Evolutionary conservation across 306 rosid species (phyloP).

Genomic region (Vigna trinervia): DNA sequence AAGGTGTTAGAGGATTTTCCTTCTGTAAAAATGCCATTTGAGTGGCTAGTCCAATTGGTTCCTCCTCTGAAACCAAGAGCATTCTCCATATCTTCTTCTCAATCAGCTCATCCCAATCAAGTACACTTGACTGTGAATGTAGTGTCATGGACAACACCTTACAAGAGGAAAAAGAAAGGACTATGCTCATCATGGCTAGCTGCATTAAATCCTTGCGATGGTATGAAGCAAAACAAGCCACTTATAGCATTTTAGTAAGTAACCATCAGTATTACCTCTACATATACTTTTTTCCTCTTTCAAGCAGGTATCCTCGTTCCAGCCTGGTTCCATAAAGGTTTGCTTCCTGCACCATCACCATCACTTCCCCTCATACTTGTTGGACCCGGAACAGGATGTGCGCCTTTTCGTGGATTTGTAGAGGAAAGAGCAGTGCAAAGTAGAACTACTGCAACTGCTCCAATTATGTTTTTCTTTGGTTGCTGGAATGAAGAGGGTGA

Average conservation of each 20-base stretch:
- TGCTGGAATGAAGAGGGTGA: conserved; percentile 75
- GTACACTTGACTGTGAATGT: conserved; percentile 87
- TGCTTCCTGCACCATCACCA: conserved; percentile 79
- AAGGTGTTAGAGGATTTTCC: conserved; percentile 93
- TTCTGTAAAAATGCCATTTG: conserved; percentile 89
- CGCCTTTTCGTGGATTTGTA: conserved; percentile 84
- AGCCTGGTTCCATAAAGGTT: conserved; percentile 84
- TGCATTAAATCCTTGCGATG: conserved; percentile 63
- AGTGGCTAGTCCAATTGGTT: conserved; percentile 93
- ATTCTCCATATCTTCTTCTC: conserved; percentile 89
- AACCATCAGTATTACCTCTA: neutral
- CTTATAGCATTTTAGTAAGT: conserved; percentile 7
- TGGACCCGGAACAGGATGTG: conserved; percentile 98
- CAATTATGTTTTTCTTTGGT: conserved; percentile 84
- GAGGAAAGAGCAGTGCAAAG: conserved; percentile 86
- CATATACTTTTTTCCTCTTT: conserved; percentile 39
- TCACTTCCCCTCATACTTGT: conserved; percentile 84
- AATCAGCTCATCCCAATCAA: conserved; percentile 71
- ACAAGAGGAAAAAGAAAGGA: conserved; percentile 73
- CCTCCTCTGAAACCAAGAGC: conserved; percentile 85
- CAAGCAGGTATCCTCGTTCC: conserved; percentile 64
- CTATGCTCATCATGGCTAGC: conserved; percentile 94
- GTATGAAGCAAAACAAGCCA: conserved; percentile 47
- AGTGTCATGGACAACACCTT: conserved; percentile 84
- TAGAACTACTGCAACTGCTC: conserved; percentile 60